Percentiles rank a stretch among this genome's conserved stretches.
phyloP scores from a whole-genome alignment of 495 filamentous ascomycete species.

The Aspergillus hancockii region DNA sequence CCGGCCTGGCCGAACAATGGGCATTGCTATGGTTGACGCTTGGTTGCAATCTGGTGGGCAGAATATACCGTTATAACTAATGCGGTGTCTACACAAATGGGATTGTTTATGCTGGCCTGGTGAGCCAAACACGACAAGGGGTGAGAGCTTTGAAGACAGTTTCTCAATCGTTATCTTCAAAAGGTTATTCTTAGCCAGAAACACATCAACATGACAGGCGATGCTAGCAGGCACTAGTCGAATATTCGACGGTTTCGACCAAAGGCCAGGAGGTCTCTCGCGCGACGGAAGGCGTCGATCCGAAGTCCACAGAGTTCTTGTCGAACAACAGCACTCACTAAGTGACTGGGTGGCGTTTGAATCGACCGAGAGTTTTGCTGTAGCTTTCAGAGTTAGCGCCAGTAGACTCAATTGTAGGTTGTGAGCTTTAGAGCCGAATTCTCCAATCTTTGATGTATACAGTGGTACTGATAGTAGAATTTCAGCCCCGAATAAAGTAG shows the following conservation, averaged over 20 bases:
- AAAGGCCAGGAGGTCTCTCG: background rate
- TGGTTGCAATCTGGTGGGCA: background rate
- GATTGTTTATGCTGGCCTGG: background rate
- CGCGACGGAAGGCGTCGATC: background rate
- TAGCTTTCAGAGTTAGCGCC: background rate
- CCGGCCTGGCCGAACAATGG: conserved; percentile 33
- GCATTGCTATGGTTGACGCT: conserved; percentile 22
- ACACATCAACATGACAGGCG: conserved; percentile 9
- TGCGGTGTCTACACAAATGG: background rate
- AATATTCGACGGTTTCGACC: background rate
- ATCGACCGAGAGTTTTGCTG: background rate
- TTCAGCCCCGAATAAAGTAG: background rate
- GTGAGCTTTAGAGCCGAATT: background rate
- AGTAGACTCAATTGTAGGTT: background rate
- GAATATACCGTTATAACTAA: background rate
- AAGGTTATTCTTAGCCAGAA: background rate
- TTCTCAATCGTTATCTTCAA: background rate
- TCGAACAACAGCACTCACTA: background rate
- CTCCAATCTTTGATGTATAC: background rate
- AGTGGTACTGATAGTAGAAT: background rate
- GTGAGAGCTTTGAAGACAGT: background rate
- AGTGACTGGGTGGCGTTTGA: background rate
- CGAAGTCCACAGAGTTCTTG: no score
- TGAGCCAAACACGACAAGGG: background rate
- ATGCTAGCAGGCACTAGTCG: background rate